These are phyloP conservation scores for Lasiodiplodia theobromae DNA, from an alignment of 2,329 filamentous ascomycete genomes.

Conservation along the genomic window DNA sequence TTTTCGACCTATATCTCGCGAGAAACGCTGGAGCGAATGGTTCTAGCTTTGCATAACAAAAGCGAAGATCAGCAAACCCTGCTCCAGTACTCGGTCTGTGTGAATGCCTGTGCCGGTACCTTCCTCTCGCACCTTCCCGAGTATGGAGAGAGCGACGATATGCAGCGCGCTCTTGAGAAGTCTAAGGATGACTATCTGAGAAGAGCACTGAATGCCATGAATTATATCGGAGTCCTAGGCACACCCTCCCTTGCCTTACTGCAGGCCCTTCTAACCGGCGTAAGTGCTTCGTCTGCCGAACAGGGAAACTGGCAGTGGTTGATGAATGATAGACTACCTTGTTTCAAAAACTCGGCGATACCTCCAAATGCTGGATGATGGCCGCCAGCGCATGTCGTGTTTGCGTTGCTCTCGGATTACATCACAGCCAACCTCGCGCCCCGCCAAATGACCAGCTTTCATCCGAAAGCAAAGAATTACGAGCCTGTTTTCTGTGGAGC, in stretches of 20 bases:
- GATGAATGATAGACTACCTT: slow-evolving; percentile 36
- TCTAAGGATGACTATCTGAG: slow-evolving; percentile 40
- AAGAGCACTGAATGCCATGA: slow-evolving; percentile 41
- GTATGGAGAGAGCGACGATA: slow-evolving; percentile 37
- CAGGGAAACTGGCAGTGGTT: not conserved
- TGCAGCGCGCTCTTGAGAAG: slow-evolving; percentile 39
- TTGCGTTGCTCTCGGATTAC: slow-evolving; percentile 43
- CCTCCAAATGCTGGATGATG: slow-evolving; percentile 42
- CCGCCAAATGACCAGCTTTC: slow-evolving; percentile 34
- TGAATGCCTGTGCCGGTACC: slow-evolving; percentile 40
- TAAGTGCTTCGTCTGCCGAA: slow-evolving; percentile 32
- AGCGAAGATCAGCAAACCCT: slow-evolving; percentile 40
- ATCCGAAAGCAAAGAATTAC: slow-evolving; percentile 36
- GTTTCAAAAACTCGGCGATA: slow-evolving; percentile 45
- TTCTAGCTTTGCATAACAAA: slow-evolving; percentile 40
- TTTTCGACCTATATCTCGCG: slow-evolving; percentile 35
- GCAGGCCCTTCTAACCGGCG: slow-evolving; percentile 42
- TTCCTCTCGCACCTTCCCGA: slow-evolving; percentile 36
- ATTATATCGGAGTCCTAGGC: slow-evolving; percentile 40
- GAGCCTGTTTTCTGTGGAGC: slow-evolving; percentile 41
- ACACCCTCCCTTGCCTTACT: slow-evolving; percentile 40
- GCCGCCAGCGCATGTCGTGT: slow-evolving; percentile 42
- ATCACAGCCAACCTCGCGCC: slow-evolving; percentile 29
- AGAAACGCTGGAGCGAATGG: slow-evolving; percentile 41
- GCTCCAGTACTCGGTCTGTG: slow-evolving; percentile 41